Conservation (phyloP, 805 yeast genomes). For the Barnettozyma pratensis region DNA sequence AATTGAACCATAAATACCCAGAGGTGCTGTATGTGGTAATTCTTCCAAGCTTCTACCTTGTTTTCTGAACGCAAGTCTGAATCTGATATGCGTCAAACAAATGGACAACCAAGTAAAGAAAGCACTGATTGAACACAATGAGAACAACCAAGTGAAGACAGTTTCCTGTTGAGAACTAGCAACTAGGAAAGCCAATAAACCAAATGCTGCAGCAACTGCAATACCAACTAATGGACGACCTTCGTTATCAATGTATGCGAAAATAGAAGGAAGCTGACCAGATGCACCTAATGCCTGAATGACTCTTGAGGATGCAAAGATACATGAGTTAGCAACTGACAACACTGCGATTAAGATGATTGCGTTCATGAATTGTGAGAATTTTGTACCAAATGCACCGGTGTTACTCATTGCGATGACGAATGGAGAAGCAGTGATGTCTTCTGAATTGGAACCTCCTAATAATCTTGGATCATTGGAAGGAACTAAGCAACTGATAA, state of each 20-base stretch:
- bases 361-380: constrained; percentile 62
- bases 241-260: constrained; percentile 57
- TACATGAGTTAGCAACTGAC: constrained; percentile 68
- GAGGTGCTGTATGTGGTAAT: constrained; percentile 57
- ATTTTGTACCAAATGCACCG: constrained; percentile 53
- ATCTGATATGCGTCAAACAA: constrained; percentile 55
- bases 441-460: constrained; percentile 43
- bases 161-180: constrained; percentile 45
- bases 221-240: constrained; percentile 68
- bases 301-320: constrained; percentile 66
- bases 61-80: constrained; percentile 52
- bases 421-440: constrained; percentile 74
- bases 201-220: constrained; percentile 43
- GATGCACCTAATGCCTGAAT: constrained; percentile 58
- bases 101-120: constrained; percentile 63
- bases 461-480: constrained; percentile 45
- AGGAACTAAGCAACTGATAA: constrained; percentile 69
- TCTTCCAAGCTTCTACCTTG: constrained; percentile 71
- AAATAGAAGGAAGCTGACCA: constrained; percentile 54
- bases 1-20: constrained; percentile 63
- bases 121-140: constrained; percentile 56
- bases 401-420: constrained; percentile 66
- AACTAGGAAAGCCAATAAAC: constrained; percentile 53
- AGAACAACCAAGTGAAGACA: constrained; percentile 61
- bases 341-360: constrained; percentile 64